Evolutionary conservation across 2,329 filamentous ascomycete genomes (phyloP).

Genomic region (Alternaria longipes): DNA sequence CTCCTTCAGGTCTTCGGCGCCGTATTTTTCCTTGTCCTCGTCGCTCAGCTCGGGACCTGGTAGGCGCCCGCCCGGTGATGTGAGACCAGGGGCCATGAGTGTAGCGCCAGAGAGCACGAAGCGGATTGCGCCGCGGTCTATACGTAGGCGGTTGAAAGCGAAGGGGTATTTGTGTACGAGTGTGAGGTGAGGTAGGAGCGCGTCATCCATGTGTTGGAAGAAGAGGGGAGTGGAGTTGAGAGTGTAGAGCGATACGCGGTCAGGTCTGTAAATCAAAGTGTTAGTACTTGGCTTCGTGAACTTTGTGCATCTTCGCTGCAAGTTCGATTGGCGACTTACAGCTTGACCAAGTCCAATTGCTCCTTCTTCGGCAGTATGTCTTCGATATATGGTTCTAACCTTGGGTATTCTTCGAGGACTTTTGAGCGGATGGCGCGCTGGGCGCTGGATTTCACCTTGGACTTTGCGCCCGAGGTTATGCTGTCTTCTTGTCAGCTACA

Average conservation of each 20-base stretch:
- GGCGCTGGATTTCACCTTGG: constrained; percentile 96
- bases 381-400: constrained; percentile 87
- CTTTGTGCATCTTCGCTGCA: too few species aligned
- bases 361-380: constrained; percentile 95
- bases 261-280: constrained; percentile 64
- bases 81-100: constrained; percentile 95
- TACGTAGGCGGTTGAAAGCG: constrained; percentile 83
- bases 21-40: constrained; percentile 56
- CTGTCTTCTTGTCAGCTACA: constrained; percentile 54
- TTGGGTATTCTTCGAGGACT: constrained; percentile 84
- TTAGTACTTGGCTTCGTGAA: constrained; percentile 13
- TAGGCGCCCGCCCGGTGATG: constrained; percentile 80
- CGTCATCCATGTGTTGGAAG: constrained; percentile 83
- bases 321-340: constrained; percentile 57
- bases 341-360: constrained; percentile 88
- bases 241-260: constrained; percentile 88
- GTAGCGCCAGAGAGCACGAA: constrained; percentile 94
- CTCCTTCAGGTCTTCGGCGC: constrained; percentile 74
- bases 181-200: constrained; percentile 84
- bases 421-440: constrained; percentile 86
- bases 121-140: constrained; percentile 94
- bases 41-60: constrained; percentile 62
- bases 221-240: constrained; percentile 82
- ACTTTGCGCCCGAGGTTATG: constrained; percentile 80
- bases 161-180: constrained; percentile 90